Conservation (phyloP, 2,329 filamentous ascomycete species). For the Penicillium paneum region DNA sequence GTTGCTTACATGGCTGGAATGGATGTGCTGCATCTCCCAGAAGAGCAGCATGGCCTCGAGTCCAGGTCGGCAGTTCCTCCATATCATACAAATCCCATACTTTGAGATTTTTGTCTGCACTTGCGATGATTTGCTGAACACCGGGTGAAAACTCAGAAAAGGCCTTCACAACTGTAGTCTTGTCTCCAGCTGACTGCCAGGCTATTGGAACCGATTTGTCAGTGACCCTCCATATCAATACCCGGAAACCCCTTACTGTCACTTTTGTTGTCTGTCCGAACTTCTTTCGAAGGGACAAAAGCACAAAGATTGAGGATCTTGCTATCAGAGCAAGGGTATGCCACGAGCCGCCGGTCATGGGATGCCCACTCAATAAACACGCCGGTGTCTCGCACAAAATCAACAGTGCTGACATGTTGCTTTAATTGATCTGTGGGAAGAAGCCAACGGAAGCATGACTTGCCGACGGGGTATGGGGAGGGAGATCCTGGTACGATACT, state of each 20-base stretch:
- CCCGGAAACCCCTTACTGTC: conserved; percentile 6
- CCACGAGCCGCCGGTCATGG: conserved; percentile 43
- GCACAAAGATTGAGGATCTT: conserved; percentile 47
- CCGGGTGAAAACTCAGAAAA: conserved; percentile 20
- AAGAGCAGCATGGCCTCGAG: conserved; percentile 51
- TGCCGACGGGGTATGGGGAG: conserved; percentile 19
- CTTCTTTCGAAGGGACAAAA: conserved; percentile 46
- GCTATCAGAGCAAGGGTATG: conserved; percentile 47
- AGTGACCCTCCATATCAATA: neutral
- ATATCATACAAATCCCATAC: conserved; percentile 62
- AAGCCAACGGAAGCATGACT: conserved; percentile 30
- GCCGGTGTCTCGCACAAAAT: conserved; percentile 25
- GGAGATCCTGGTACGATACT: conserved; percentile 18
- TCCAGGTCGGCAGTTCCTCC: conserved; percentile 56
- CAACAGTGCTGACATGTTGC: conserved; percentile 7
- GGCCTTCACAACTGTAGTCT: conserved; percentile 8
- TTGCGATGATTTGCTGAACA: conserved; percentile 20
- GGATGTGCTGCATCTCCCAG: conserved; percentile 67
- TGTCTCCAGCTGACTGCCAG: conserved; percentile 22
- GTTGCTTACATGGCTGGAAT: conserved; percentile 51
- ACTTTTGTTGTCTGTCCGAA: conserved; percentile 23
- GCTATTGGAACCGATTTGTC: conserved; percentile 3
- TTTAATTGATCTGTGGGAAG: conserved; percentile 16
- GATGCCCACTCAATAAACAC: conserved; percentile 44
- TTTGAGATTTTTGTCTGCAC: conserved; percentile 47